Evolutionary conservation across 768 basidiomycete species (phyloP).

Genomic region (Tylopilus intermedius): DNA sequence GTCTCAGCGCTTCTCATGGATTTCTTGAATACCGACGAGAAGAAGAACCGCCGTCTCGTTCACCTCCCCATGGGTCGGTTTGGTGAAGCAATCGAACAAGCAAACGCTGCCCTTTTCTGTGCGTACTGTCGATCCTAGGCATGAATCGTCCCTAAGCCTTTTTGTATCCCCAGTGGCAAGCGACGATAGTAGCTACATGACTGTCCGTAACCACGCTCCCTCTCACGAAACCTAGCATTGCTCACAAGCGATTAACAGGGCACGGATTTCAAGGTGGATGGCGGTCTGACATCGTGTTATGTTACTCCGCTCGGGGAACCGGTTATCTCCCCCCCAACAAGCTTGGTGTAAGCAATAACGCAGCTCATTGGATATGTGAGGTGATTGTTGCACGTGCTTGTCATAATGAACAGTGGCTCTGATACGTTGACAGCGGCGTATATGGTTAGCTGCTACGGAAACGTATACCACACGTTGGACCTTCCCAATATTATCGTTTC

Average conservation of each 20-base stretch:
- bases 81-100: conserved; percentile 93
- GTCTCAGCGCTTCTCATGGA: conserved; percentile 91
- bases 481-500: not conserved
- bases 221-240: not conserved
- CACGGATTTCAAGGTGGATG: conserved; percentile 93
- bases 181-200: conserved; percentile 95
- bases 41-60: conserved; percentile 83
- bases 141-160: conserved; percentile 5
- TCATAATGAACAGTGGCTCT: not conserved
- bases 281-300: conserved; percentile 88
- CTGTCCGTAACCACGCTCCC: conserved; percentile 46
- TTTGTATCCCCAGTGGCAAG: conserved; percentile 60
- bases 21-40: conserved; percentile 94
- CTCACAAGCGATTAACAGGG: conserved; percentile 42
- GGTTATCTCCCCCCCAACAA: conserved; percentile 61
- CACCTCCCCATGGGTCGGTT: conserved; percentile 97
- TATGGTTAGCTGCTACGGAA: not conserved
- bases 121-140: conserved; percentile 33
- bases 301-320: conserved; percentile 85
- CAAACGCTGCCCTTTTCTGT: conserved; percentile 91
- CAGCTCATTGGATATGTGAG: not conserved
- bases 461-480: not conserved
- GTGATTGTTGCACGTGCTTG: not conserved
- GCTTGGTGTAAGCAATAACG: conserved; percentile 41
- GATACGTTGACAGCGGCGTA: not conserved